Percentiles rank a stretch among this genome's conserved stretches.
Conservation (phyloP, 345 rosid genomes). For the Mangifera indica region DNA sequence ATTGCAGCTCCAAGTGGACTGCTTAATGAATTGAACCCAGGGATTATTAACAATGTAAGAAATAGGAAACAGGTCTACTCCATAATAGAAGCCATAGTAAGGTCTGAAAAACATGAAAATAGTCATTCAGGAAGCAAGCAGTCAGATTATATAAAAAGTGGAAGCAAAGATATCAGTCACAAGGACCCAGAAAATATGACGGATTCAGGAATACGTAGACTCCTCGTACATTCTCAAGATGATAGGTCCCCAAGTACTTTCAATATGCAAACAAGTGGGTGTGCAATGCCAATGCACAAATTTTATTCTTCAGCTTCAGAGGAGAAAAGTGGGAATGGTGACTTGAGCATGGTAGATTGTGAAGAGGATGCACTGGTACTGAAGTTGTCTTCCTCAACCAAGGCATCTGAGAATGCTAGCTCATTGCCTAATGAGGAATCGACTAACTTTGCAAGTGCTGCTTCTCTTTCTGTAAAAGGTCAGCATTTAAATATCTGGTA, state of each 20-base stretch:
- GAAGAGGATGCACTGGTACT: conserved; percentile 45
- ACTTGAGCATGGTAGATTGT: conserved; percentile 34
- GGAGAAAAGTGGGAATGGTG: conserved; percentile 30
- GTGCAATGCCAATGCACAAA: conserved; percentile 25
- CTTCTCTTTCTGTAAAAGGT: conserved; percentile 76
- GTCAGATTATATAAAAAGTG: conserved; percentile 35
- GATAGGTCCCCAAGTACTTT: conserved; percentile 30
- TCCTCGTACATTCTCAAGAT: conserved; percentile 29
- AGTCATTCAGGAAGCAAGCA: conserved; percentile 28
- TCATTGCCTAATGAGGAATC: conserved; percentile 48
- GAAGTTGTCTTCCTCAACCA: conserved; percentile 56
- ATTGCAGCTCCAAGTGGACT: conserved; percentile 90
- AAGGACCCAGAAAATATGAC: conserved; percentile 24
- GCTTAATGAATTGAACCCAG: conserved; percentile 83
- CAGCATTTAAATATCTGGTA: conserved; percentile 11
- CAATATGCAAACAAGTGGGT: conserved; percentile 31
- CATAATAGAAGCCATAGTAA: conserved; percentile 73
- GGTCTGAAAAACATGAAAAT: conserved; percentile 47
- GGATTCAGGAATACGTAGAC: conserved; percentile 32
- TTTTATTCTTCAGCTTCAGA: conserved; percentile 23
- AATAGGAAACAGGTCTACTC: conserved; percentile 88
- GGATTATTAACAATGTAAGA: conserved; percentile 89
- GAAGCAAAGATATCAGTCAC: conserved; percentile 25
- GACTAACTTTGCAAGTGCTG: conserved; percentile 35
- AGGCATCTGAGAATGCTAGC: conserved; percentile 43